Evolutionary conservation across 805 yeast species (phyloP), one percentile per base, ranked within the genome.

Genomic region (Schwanniomyces occidentalis): DNA sequence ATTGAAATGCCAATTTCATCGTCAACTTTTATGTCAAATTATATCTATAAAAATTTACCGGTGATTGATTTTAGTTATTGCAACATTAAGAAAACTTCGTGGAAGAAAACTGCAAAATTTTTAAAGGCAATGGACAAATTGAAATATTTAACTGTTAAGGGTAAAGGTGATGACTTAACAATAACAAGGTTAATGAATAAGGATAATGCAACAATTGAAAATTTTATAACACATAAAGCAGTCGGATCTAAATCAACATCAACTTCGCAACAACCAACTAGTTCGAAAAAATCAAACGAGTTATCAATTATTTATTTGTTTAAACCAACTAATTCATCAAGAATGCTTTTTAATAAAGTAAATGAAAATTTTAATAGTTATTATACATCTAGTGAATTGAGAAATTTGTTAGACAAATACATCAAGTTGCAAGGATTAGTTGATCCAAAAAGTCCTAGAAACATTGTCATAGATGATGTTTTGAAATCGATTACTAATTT

Each of bases 91-190:
- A 83, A 79, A 51, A 80, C 96, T 0, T 76, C 89, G 3, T 91
- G 95, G 95, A 89, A 85, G 58, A 91, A 91, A 52, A 78, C 91
- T 4, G 75, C 89, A 9, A 90, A 89, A 56, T 88, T 82, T 51
- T 62, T 91, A 35, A 91, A 88, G 52, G 80, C 85, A 5, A 87
- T 90, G 81, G 96, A 86, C 45, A 91, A 88, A 54, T 70, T 72
- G 27, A 78, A 78, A 1, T 75, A 81, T 36, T 41, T 93, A 15
- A 79, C 78, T 37, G 56, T 82, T 16, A 87, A 89, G 46, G 97
- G 95, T 6, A 85, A 87, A 51, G 93, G 82, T 24, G 96, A 90
- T 39, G 95, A 85, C 49, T 63, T 89, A 17, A 71, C 75, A 0
- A 66, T 91, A 14, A 65, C 71, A 2, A 64, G 73, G 6, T 47